Evolutionary conservation across 2,329 filamentous ascomycete species (phyloP).

Genomic region (Penicillium olsonii): DNA sequence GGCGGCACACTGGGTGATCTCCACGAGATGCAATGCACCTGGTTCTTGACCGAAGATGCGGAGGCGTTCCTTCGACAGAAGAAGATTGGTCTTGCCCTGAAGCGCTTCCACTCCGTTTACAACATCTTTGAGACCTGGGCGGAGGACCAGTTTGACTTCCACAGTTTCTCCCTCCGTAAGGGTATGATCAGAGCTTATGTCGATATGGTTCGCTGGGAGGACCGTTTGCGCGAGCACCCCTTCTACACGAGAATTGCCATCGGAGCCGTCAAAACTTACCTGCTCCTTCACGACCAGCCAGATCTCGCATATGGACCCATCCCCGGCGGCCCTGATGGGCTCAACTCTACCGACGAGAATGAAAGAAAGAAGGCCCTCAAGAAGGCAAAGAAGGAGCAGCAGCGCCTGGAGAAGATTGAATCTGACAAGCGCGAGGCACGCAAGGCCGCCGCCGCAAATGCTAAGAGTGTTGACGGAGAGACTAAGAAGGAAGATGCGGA

Average conservation of each 20-base stretch:
- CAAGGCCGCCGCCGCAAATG: conserved; percentile 65
- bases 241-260: conserved; percentile 86
- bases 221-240: conserved; percentile 85
- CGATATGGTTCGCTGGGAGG: conserved; percentile 96
- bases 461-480: conserved; percentile 58
- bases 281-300: conserved; percentile 75
- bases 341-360: conserved; percentile 55
- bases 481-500: conserved; percentile 88
- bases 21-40: conserved; percentile 97
- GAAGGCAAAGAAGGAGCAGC: conserved; percentile 82
- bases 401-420: conserved; percentile 73
- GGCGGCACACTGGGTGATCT: conserved; percentile 88
- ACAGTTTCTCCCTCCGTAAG: conserved; percentile 94
- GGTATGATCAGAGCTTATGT: conserved; percentile 93
- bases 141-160: conserved; percentile 98
- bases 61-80: conserved; percentile 82
- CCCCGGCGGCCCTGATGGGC: conserved; percentile 57
- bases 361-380: conserved; percentile 86
- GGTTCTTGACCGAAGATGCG: conserved; percentile 94
- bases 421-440: conserved; percentile 84
- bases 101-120: conserved; percentile 84
- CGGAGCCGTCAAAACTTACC: conserved; percentile 76
- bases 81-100: conserved; percentile 82
- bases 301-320: conserved; percentile 61
- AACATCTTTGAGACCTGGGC: conserved; percentile 97